phyloP scores from a whole-genome alignment of 805 yeast genomes.

The Yarrowia alimentaria region DNA sequence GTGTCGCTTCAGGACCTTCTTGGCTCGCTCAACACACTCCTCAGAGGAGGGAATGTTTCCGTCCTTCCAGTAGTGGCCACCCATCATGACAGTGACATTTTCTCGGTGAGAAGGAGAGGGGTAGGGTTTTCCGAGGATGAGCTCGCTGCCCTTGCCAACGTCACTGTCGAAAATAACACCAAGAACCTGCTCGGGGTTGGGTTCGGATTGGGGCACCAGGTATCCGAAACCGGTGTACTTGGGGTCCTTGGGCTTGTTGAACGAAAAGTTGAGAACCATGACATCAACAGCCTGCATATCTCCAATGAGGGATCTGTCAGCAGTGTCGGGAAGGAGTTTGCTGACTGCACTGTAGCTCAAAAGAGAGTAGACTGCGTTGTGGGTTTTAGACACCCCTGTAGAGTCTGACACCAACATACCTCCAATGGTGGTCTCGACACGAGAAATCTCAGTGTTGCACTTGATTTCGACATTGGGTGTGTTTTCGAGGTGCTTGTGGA shows the following conservation, averaged over 20 bases:
- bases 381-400: neutral
- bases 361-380: constrained; percentile 32
- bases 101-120: constrained; percentile 46
- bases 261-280: constrained; percentile 60
- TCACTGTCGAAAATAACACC: constrained; percentile 93
- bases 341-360: constrained; percentile 30
- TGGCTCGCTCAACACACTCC: constrained; percentile 39
- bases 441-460: constrained; percentile 3
- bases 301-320: constrained; percentile 32
- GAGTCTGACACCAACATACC: constrained; percentile 4
- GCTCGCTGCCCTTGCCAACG: constrained; percentile 56
- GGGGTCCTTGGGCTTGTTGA: constrained; percentile 14
- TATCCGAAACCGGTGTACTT: constrained; percentile 83
- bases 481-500: constrained; percentile 7
- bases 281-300: constrained; percentile 59
- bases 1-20: constrained; percentile 44
- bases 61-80: constrained; percentile 63
- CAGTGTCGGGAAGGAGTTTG: constrained; percentile 21
- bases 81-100: constrained; percentile 85
- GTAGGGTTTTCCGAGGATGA: constrained; percentile 33
- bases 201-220: constrained; percentile 62
- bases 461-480: constrained; percentile 7
- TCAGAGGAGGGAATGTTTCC: constrained; percentile 36
- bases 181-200: constrained; percentile 57
- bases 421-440: constrained; percentile 14